Base-by-base conservation (phyloP, 768 basidiomycete species). In the Termitomyces sp. region DNA sequence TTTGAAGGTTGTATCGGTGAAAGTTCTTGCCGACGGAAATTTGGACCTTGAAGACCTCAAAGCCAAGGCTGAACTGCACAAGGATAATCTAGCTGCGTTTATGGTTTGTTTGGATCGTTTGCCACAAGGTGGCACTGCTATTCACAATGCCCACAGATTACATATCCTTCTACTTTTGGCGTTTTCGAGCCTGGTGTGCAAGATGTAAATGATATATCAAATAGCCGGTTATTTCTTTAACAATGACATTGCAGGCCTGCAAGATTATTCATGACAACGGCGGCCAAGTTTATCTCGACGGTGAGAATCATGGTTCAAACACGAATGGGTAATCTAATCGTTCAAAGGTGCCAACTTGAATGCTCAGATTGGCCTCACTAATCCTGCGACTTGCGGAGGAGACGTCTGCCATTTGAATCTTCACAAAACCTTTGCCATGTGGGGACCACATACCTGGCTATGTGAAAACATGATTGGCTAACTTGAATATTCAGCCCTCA, bases 341-440 rank as follows among this genome's bases (percentile, higher is more conserved):
- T 3, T n/a, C 30, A 10, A 44, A 83, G 85, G 86, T 61, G 95
- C 95, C 44, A 98, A 98, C 68, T 77, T 97, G 60, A 96, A 97
- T 67, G 94, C 94, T 47, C 91, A 97, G 65, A 84, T 98, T 59
- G 94, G 95, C 26, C 68, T 97, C 57, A 97, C 95, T 31, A 93
- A 94, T 67, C 91, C 91, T 37, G 93, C 91, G 1, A 87, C 81
- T n/a, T 96, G 94, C 65, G 97, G 97, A 47, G 96, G 94, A 53
- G 97, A 99, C 70, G 94, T 99, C 40, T 97, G 94, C 69, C 97
- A 99, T 70, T 80, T 98, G 75, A 99, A 99, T 73, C 78, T 98
- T 37, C 97, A 99, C 78, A 99, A 98, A 75, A 96, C 94, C 1
- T 97, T 97, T 68, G 89, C 94, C 7, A 98, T 97, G 89, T 92